A percentile compares a stretch with the other conserved stretches of the same genome.
These are phyloP conservation scores for Trametes villosa DNA, from an alignment of 768 basidiomycete genomes.

Conservation along the genomic window DNA sequence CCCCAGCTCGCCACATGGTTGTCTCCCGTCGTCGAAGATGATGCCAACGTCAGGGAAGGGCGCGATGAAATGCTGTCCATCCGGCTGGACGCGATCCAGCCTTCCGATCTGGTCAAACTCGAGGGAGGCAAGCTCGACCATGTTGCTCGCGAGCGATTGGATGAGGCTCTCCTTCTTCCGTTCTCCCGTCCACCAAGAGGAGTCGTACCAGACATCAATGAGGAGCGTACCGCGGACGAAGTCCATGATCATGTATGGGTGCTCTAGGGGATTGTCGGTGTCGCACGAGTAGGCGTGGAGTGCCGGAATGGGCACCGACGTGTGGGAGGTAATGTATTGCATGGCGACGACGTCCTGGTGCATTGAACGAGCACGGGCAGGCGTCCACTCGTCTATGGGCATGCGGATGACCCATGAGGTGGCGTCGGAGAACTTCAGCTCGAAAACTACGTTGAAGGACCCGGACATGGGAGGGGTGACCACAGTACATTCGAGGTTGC, in stretches of 20 bases:
- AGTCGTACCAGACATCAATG: slow-evolving; percentile 12
- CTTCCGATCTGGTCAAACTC: neutral
- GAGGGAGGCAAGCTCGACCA: neutral
- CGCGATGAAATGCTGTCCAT: neutral
- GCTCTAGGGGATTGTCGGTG: neutral
- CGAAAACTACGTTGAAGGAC: slow-evolving; percentile 3
- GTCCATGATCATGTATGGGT: slow-evolving; percentile 14
- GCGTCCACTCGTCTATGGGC: neutral
- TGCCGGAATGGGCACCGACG: slow-evolving; percentile 23
- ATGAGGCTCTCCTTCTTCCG: neutral
- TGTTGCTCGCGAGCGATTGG: neutral
- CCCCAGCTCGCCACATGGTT: neutral
- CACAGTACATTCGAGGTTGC: neutral
- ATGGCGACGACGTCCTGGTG: slow-evolving; percentile 1
- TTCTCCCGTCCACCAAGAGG: slow-evolving; percentile 10
- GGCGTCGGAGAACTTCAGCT: slow-evolving; percentile 2
- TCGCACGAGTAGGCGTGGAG: slow-evolving; percentile 22
- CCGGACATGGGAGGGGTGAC: neutral
- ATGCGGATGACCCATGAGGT: slow-evolving; percentile 9
- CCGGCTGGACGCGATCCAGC: neutral
- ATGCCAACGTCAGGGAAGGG: neutral
- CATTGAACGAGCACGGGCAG: neutral
- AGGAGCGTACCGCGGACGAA: slow-evolving; percentile 2
- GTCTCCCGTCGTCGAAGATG: neutral
- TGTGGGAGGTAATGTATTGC: slow-evolving; percentile 2